These are phyloP conservation scores for Candida sanyaensis DNA, from an alignment of 1,139 yeast genomes.

Conservation along the genomic window DNA sequence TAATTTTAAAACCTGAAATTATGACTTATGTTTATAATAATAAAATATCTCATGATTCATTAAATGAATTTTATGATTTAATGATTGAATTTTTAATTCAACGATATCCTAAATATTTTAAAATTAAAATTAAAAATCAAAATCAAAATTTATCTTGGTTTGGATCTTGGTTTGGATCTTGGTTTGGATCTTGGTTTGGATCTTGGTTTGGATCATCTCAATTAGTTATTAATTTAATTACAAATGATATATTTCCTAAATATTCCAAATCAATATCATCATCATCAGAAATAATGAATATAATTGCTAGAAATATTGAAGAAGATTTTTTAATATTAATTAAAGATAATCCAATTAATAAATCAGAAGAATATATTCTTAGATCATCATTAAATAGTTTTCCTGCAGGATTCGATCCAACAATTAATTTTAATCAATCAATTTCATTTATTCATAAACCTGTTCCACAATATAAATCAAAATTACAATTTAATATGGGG, in stretches of 20 bases:
- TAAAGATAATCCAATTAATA: conserved; percentile 35
- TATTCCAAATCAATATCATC: conserved; percentile 15
- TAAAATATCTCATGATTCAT: conserved; percentile 25
- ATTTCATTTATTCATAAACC: conserved; percentile 42
- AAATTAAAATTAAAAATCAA: too few relatives aligned
- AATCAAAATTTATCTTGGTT: too few relatives aligned
- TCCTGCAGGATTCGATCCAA: conserved; percentile 48
- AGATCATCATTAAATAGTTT: conserved; percentile 40
- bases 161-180: too few relatives aligned
- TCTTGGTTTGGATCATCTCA: too few relatives aligned
- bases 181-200: too few relatives aligned
- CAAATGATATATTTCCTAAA: conserved; percentile 28
- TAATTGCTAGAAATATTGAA: conserved; percentile 34
- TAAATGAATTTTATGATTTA: conserved; percentile 34
- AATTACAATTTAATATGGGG: conserved; percentile 38
- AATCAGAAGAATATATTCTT: conserved; percentile 36
- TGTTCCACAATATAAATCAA: conserved; percentile 40
- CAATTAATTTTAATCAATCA: conserved; percentile 31
- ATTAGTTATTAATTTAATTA: conserved; percentile 27
- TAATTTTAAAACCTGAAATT: conserved; percentile 21
- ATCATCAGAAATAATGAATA: conserved; percentile 22
- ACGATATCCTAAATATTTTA: conserved; percentile 39
- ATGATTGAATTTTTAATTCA: conserved; percentile 26
- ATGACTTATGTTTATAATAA: conserved; percentile 24
- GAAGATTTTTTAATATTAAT: conserved; percentile 42